Percentiles rank a stretch among this genome's conserved stretches.
Conservation (phyloP, 345 rosid species). For the Populus alba region DNA sequence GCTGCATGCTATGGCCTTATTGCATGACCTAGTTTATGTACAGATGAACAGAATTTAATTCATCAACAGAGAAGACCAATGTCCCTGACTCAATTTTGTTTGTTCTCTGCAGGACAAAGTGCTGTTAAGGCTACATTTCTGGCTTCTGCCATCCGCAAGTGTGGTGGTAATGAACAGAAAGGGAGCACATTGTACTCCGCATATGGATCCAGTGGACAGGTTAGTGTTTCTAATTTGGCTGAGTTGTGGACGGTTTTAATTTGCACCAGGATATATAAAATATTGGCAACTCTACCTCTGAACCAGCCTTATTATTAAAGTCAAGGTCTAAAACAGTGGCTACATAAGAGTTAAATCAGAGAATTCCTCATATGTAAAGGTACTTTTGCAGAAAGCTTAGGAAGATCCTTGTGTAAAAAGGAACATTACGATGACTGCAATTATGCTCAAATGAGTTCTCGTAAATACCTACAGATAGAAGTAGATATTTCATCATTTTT, state of each 20-base stretch:
- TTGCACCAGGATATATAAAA: background rate
- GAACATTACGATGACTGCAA: too few species aligned
- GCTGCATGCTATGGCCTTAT: background rate
- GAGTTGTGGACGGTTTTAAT: background rate
- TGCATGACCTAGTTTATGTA: background rate
- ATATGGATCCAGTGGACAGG: slow-evolving; percentile 91
- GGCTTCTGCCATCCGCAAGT: slow-evolving; percentile 78
- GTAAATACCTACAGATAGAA: too few species aligned
- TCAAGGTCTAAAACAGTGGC: background rate
- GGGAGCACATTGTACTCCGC: slow-evolving; percentile 67
- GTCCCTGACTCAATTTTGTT: slow-evolving; percentile 2
- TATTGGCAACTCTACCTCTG: background rate
- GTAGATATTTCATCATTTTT: too few species aligned
- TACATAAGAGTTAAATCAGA: too few species aligned
- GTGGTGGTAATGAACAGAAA: slow-evolving; percentile 93
- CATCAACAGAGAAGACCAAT: background rate
- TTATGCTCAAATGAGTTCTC: too few species aligned
- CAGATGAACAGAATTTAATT: background rate
- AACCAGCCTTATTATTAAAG: background rate
- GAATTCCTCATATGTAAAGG: too few species aligned
- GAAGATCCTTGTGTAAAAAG: too few species aligned
- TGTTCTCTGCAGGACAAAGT: slow-evolving; percentile 53
- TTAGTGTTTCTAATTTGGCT: slow-evolving; percentile 18
- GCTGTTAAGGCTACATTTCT: slow-evolving; percentile 76
- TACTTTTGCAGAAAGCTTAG: too few species aligned